Base-by-base conservation (phyloP, 345 rosid species). In the Raphanus sativus region DNA sequence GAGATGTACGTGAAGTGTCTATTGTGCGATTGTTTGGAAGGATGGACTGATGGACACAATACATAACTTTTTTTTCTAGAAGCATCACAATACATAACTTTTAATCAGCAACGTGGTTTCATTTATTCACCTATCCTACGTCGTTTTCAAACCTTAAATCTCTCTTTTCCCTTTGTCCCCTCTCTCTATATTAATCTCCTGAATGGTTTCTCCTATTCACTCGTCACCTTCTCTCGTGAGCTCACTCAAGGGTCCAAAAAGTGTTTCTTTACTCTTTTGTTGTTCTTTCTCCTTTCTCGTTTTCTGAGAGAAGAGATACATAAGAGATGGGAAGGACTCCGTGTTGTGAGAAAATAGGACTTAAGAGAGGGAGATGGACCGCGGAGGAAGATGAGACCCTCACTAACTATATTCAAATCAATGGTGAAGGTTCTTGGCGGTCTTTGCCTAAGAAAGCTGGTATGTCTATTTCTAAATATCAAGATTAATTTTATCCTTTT, bases 341-440 rank as follows among this genome's bases (percentile, higher is more conserved):
- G 3, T 94, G 97, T 65, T 94, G 98, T 80, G 94, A 89, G 84
- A 91, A 94, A 72, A 85, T 88, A 2, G 97, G 97, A 62, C 73
- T 94, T 73, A 94, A 85, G 86, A 89, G 70, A 77, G 98, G 97
- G 11, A 86, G 96, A 81, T 94, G 97, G 97, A 90, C 94, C 0
- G 78, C 86, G 0, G 94, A 90, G 71, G 98, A 94, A 86, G 98
- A 94, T 79, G 81, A 85, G 77, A 80, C 84, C 24, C 77, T 91
- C 66, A 83, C 88, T 42, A 83, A 69, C 5, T 91, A 90, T 80
- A 90, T 91, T 77, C 90, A 82, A 24, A 82, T 82, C 50, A 81
- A 90, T 75, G 98, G 97, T 4, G 91, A 91, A 77, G 96, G 98
- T 38, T 89, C 90, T 2, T 94, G 98, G 97, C 83, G 91, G 62